Conservation (phyloP, 495 filamentous ascomycete genomes). For the Tuber umbilicatum region DNA sequence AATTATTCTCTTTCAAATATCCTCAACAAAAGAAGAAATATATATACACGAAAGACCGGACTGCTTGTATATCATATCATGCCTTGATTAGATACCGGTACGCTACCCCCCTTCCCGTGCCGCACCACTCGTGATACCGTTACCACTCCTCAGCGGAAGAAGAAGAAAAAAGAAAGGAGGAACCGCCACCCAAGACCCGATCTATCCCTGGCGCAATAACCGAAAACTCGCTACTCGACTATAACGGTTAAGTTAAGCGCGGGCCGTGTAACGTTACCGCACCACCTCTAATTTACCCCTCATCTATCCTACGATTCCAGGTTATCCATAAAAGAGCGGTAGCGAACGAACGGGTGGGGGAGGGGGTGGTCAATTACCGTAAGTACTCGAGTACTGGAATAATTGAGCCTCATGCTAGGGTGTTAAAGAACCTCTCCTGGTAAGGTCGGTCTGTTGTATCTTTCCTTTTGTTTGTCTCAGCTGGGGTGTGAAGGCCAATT, state of each 20-base stretch:
- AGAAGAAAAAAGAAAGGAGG: neutral
- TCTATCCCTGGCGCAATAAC: neutral
- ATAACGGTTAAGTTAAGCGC: neutral
- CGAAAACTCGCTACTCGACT: neutral
- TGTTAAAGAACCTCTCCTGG: neutral
- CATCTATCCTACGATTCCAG: too few species aligned
- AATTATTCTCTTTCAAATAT: neutral
- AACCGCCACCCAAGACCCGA: neutral
- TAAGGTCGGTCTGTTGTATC: neutral
- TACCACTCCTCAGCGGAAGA: too few species aligned
- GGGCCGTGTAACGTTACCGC: neutral
- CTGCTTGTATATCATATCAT: neutral
- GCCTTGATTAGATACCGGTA: neutral
- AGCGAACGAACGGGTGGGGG: neutral
- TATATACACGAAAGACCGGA: neutral
- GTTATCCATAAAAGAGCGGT: neutral
- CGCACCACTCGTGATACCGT: too few species aligned
- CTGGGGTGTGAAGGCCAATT: neutral
- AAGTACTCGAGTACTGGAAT: neutral
- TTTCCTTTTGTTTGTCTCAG: neutral
- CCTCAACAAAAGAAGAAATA: neutral
- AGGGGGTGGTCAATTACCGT: neutral
- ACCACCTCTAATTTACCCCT: neutral
- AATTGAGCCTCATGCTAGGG: neutral
- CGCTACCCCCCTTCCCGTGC: neutral